Evolutionary conservation across 1,284 basidiomycete species (phyloP), one percentile per base, ranked within the genome.

Genomic region (Austroboletus niveus): DNA sequence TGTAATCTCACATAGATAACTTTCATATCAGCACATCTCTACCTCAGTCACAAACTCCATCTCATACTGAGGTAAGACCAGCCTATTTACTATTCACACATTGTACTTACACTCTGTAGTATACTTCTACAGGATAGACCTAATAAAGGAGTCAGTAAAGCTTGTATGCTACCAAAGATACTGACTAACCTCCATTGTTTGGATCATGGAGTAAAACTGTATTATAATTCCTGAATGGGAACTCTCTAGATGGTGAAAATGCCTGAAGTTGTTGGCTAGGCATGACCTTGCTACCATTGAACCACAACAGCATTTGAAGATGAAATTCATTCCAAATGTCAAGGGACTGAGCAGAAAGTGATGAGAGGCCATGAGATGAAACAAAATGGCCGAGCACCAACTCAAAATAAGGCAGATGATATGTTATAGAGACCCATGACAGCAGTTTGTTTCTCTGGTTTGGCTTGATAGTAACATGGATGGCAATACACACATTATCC

Each of bases 251-350:
- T 5, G 40, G 53, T 0, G 45, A 38, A 4, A 42, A n/a, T 1
- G 48, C 56, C 15, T 55, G 53, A 5, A 57, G 1, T 0, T 12
- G 38, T 40, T 57, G 55, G 34, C 49, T 54, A 4, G 57, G 50
- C 52, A 58, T 52, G 39, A 58, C 24, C 20, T 36, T 48, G 0
- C 1, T 38, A 1, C 24, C 22, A 22, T 31, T 10, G 30, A 45
- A 48, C 1, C 6, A 6, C 3, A 41, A 58, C 17, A 46, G 8
- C 10, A 50, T 32, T 10, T 57, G 48, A 4, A 54, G 32, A 2
- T 32, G 15, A 42, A 57, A 57, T 30, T 20, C 24, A n/a, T 52
- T 43, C 55, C 57, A 57, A 15, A 50, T 14, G 8, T 42, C 36
- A 2, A 54, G 15, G 0, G 8, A 10, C 9, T 32, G 9, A 1